Base-by-base conservation (phyloP, 2,329 filamentous ascomycete species). In the Balansia obtecta region DNA sequence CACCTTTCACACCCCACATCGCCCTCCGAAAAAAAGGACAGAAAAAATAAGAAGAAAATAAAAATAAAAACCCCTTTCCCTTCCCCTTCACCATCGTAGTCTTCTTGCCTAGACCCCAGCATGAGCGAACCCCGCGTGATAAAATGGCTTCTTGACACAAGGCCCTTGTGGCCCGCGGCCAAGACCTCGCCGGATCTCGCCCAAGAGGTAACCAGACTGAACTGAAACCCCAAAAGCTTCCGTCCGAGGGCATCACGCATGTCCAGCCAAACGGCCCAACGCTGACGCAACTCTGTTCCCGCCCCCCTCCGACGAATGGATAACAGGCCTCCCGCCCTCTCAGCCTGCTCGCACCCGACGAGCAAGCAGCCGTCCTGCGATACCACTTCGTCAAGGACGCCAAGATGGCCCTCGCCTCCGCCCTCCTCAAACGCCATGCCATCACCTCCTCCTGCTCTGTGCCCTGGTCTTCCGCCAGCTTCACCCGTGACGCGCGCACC, bases 301-400 rank as follows among this genome's bases (percentile, higher is more conserved):
- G n/a, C n/a, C n/a, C n/a, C n/a, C n/a, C n/a, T n/a, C n/a, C n/a
- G n/a, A n/a, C n/a, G 7, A 27, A 27, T 7, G 20, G 4, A 22
- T 4, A 22, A 27, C 52, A 82, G 77, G 79, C 79, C 42, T 63
- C 71, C n/a, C 67, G 72, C 44, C 74, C 75, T 20, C 66, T 84
- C 37, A 64, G 68, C 9, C 68, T 83, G 30, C 70, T 83, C 46
- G 65, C 70, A 2, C 57, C 67, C 1, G 67, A 75, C 10, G 84
- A 88, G 62, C 77, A 75, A 53, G 63, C 73, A 48, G 65, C 68
- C 13, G 76, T 83, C 33, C 71, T 82, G 9, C 72, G 72, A 51
- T 87, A 80, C 68, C 78, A 80, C 68, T 79, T 83, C 63, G 70
- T 83, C 57, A 72, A 77, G 61, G 86, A 90, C 66, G 86, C 86